Percentiles rank a stretch among this genome's conserved stretches.
Conservation (phyloP, 495 filamentous ascomycete species). For the Annulohypoxylon maeteangense region DNA sequence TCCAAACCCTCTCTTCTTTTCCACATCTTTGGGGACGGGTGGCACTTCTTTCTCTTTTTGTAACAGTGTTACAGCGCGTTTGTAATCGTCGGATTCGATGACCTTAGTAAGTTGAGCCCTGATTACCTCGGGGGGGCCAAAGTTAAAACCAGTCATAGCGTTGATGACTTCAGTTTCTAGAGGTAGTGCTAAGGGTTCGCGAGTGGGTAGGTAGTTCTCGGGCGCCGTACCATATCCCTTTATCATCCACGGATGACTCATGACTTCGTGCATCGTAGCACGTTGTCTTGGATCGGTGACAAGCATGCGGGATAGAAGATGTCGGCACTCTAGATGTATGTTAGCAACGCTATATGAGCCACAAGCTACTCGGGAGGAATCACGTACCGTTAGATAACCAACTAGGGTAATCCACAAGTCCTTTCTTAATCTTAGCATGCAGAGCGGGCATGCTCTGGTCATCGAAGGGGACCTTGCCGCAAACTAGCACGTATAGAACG, state of each 20-base stretch:
- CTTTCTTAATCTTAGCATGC: slow-evolving; percentile 99
- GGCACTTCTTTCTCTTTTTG: slow-evolving; percentile 72
- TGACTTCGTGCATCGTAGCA: slow-evolving; percentile 88
- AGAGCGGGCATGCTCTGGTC: slow-evolving; percentile 99
- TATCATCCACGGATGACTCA: slow-evolving; percentile 96
- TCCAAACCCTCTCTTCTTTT: slow-evolving; percentile 86
- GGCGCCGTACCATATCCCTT: slow-evolving; percentile 89
- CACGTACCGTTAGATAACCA: slow-evolving; percentile 87
- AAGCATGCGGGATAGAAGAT: slow-evolving; percentile 94
- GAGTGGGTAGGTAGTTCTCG: slow-evolving; percentile 86
- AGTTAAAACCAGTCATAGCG: slow-evolving; percentile 98
- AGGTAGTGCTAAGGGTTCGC: slow-evolving; percentile 86
- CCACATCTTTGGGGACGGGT: slow-evolving; percentile 69
- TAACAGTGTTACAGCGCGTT: slow-evolving; percentile 73
- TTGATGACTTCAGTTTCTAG: slow-evolving; percentile 84
- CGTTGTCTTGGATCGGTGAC: slow-evolving; percentile 92
- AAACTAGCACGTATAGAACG: slow-evolving; percentile 97
- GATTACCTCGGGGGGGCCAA: slow-evolving; percentile 87
- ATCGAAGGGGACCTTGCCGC: slow-evolving; percentile 98
- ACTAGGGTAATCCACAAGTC: slow-evolving; percentile 91
- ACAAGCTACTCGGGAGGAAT: background rate
- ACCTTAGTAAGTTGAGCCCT: slow-evolving; percentile 80
- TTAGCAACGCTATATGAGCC: slow-evolving; percentile 45
- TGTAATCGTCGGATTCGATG: slow-evolving; percentile 91
- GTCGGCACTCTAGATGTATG: slow-evolving; percentile 78